phyloP scores from a whole-genome alignment of 2,329 filamentous ascomycete species.

The Cytospora mali region DNA sequence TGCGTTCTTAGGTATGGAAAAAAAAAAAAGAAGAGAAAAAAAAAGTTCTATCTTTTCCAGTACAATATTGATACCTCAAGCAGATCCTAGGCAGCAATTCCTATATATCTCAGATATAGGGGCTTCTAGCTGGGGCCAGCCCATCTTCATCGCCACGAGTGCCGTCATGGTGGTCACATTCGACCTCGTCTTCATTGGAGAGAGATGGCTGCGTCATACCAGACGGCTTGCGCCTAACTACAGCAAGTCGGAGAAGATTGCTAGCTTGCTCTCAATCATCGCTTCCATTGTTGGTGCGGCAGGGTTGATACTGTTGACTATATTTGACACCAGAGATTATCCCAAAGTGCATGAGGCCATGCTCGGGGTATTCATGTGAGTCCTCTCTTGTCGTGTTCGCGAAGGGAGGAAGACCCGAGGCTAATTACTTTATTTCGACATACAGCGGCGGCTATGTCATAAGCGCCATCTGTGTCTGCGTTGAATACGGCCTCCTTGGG shows the following conservation, averaged over 20 bases:
- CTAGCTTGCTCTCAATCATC: slow-evolving; percentile 60
- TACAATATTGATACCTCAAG: neutral
- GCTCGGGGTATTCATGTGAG: slow-evolving; percentile 70
- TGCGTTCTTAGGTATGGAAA: slow-evolving; percentile 51
- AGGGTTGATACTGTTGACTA: slow-evolving; percentile 75
- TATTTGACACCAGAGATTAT: slow-evolving; percentile 75
- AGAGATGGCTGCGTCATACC: slow-evolving; percentile 77
- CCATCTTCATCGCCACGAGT: slow-evolving; percentile 72
- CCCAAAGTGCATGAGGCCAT: slow-evolving; percentile 69
- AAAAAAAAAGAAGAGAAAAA: too few relatives aligned
- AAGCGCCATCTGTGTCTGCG: slow-evolving; percentile 80
- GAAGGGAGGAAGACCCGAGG: neutral
- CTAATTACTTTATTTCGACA: neutral
- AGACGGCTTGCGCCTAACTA: slow-evolving; percentile 74
- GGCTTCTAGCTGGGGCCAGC: slow-evolving; percentile 60
- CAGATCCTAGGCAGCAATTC: slow-evolving; percentile 52
- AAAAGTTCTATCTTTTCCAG: too few relatives aligned
- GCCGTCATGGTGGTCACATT: slow-evolving; percentile 73
- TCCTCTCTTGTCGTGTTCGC: neutral
- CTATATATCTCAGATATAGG: slow-evolving; percentile 69
- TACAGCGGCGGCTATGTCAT: slow-evolving; percentile 68
- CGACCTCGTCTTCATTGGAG: slow-evolving; percentile 73
- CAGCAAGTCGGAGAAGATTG: slow-evolving; percentile 59
- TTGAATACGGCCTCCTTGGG: slow-evolving; percentile 56
- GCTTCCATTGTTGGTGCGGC: slow-evolving; percentile 71